These are phyloP conservation scores for Aspergillus cejpii DNA, from an alignment of 2,329 filamentous ascomycete genomes.

Conservation along the genomic window DNA sequence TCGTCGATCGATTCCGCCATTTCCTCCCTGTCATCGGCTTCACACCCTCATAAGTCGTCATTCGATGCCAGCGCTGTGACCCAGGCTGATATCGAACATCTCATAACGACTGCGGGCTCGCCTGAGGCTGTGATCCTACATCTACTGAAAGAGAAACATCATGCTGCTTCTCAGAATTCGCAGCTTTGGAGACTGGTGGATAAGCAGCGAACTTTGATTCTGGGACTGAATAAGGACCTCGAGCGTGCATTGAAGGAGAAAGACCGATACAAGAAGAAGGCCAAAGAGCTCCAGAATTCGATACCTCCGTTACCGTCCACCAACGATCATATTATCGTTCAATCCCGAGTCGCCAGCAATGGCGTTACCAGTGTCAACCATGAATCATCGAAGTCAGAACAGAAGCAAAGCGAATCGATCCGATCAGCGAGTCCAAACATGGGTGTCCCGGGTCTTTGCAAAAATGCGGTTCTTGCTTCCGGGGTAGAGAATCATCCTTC, in stretches of 20 bases:
- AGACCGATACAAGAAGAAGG: conserved; percentile 82
- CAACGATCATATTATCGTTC: conserved; percentile 8
- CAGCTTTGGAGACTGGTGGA: conserved; percentile 95
- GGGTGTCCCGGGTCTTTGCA: conserved; percentile 1
- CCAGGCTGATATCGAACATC: conserved; percentile 66
- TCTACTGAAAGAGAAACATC: conserved; percentile 83
- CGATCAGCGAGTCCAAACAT: not conserved
- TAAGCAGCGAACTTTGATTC: conserved; percentile 89
- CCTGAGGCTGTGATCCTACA: conserved; percentile 83
- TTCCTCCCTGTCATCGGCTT: conserved; percentile 61
- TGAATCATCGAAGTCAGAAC: not conserved
- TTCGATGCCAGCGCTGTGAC: conserved; percentile 52
- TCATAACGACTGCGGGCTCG: conserved; percentile 80
- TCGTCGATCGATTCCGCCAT: conserved; percentile 92
- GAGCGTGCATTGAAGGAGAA: conserved; percentile 89
- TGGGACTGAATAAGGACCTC: conserved; percentile 89
- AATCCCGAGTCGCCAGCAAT: conserved; percentile 12
- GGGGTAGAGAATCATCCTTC: not conserved
- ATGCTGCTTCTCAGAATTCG: conserved; percentile 78
- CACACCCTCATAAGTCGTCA: conserved; percentile 53
- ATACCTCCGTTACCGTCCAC: conserved; percentile 34
- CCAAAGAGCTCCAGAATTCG: conserved; percentile 64
- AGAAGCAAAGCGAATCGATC: conserved; percentile 1
- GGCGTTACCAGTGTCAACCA: not conserved
- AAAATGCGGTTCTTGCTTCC: conserved; percentile 3